Conservation (phyloP, 441 rosid species). For the Breynia disticha region DNA sequence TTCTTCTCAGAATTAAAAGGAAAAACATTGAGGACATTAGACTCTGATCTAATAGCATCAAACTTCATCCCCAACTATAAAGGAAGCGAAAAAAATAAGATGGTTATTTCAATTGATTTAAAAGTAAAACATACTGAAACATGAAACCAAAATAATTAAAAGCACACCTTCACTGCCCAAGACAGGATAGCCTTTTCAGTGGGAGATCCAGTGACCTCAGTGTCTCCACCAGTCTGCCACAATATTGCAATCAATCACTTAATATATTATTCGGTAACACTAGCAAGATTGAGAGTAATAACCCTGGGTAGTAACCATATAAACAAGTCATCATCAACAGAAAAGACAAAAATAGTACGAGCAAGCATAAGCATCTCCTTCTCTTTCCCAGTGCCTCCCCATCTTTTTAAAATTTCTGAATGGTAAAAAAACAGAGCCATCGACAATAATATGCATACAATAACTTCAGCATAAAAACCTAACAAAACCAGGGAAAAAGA, state of each 20-base stretch:
- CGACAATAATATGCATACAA: not conserved
- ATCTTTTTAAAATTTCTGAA: not conserved
- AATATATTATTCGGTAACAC: no score
- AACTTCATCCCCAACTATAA: slow-evolving; percentile 92
- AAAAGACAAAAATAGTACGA: no score
- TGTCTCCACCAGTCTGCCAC: slow-evolving; percentile 66
- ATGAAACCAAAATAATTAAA: not conserved
- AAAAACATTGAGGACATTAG: slow-evolving; percentile 68
- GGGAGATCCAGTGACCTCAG: slow-evolving; percentile 90
- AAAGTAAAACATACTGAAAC: slow-evolving; percentile 7
- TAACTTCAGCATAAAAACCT: not conserved
- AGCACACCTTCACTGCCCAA: slow-evolving; percentile 68
- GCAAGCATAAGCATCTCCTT: no score
- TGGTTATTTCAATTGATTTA: slow-evolving; percentile 9
- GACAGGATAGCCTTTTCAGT: slow-evolving; percentile 95
- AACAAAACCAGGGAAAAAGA: not conserved
- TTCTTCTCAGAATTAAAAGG: slow-evolving; percentile 98
- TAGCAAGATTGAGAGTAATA: no score
- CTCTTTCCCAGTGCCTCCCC: no score
- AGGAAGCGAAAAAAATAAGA: slow-evolving; percentile 11
- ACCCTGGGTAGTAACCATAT: no score
- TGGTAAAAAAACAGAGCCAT: not conserved
- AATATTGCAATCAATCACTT: not conserved
- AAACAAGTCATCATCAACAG: no score
- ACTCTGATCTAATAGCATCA: slow-evolving; percentile 58